phyloP scores from a whole-genome alignment of 169 alveolate species.

The Plasmodium vivax region DNA sequence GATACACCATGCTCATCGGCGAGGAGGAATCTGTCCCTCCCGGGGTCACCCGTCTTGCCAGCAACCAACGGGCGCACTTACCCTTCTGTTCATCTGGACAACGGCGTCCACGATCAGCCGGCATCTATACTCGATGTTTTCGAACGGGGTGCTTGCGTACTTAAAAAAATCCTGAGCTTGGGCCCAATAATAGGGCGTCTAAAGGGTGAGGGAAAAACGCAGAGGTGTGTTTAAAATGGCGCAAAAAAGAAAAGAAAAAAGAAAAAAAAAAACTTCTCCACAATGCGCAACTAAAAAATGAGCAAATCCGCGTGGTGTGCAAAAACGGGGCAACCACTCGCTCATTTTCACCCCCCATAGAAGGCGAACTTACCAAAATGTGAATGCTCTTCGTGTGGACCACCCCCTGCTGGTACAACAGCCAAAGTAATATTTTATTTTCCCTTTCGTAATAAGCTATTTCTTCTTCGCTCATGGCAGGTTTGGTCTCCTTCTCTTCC shows the following conservation, averaged over 20 bases:
- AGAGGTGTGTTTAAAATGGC: not conserved
- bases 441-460: constrained; percentile 37
- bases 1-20: not conserved
- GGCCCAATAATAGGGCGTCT: constrained; percentile 67
- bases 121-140: constrained; percentile 53
- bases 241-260: not conserved
- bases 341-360: not conserved
- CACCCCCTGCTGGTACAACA: constrained; percentile 55
- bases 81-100: constrained; percentile 1
- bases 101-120: constrained; percentile 53
- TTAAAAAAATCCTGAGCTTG: constrained; percentile 58
- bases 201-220: not conserved
- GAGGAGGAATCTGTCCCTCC: not conserved
- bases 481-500: constrained; percentile 9
- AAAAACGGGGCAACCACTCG: not conserved
- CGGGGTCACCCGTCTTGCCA: not conserved
- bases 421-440: constrained; percentile 62
- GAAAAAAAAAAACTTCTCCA: too few species aligned
- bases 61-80: not conserved
- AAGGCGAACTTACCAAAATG: constrained; percentile 37
- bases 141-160: constrained; percentile 58
- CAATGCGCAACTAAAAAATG: not conserved
- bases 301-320: not conserved
- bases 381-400: constrained; percentile 62
- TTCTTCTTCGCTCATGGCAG: constrained; percentile 22